phyloP scores from a whole-genome alignment of 805 yeast genomes.

The Starmerella ratchasimensis region DNA sequence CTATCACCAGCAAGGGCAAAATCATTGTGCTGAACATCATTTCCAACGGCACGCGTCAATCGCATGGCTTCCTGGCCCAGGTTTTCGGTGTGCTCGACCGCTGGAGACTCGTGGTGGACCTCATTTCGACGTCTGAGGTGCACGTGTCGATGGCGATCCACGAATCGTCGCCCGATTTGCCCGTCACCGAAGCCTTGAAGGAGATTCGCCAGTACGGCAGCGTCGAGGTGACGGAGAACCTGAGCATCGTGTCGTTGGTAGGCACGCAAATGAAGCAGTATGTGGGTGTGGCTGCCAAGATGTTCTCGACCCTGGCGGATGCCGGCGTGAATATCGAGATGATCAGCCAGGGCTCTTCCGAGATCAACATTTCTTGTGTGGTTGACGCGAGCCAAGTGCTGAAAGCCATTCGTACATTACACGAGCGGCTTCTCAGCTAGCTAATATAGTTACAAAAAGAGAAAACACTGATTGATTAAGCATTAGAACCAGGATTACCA shows the following conservation, averaged over 20 bases:
- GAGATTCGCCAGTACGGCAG: slow-evolving; percentile 72
- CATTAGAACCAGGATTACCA: too few species aligned
- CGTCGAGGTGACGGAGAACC: slow-evolving; percentile 73
- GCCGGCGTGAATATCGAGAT: slow-evolving; percentile 88
- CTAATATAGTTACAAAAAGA: neutral
- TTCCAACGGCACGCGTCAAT: slow-evolving; percentile 79
- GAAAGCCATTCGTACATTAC: slow-evolving; percentile 76
- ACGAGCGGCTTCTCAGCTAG: slow-evolving; percentile 44
- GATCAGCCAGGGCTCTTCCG: slow-evolving; percentile 98
- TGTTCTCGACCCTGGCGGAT: slow-evolving; percentile 88
- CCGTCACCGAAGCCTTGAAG: slow-evolving; percentile 56
- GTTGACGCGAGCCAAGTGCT: slow-evolving; percentile 70
- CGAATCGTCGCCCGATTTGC: slow-evolving; percentile 43
- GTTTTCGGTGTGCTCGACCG: slow-evolving; percentile 78
- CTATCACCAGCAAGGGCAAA: slow-evolving; percentile 87
- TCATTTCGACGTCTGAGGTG: slow-evolving; percentile 93
- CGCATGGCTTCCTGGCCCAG: slow-evolving; percentile 89
- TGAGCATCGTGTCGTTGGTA: slow-evolving; percentile 87
- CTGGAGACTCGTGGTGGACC: slow-evolving; percentile 77
- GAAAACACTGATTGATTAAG: neutral
- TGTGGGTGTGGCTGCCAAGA: slow-evolving; percentile 93
- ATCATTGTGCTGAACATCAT: slow-evolving; percentile 87
- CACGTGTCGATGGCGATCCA: slow-evolving; percentile 97
- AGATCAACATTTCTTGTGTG: slow-evolving; percentile 91
- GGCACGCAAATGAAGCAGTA: slow-evolving; percentile 95